These are phyloP conservation scores for Cicer yamashitae DNA, from an alignment of 306 rosid genomes.

Conservation along the genomic window DNA sequence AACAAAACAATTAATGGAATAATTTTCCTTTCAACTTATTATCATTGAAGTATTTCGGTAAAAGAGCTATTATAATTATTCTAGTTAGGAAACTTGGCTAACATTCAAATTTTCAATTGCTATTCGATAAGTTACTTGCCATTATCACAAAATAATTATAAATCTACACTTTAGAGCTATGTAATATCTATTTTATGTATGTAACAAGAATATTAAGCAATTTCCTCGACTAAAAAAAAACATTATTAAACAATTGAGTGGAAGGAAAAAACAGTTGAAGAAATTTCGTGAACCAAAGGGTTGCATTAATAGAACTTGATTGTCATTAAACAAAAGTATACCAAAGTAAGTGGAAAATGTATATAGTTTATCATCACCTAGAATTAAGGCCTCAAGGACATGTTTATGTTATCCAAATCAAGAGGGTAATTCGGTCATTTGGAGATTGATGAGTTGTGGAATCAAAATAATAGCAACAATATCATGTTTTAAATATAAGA, in stretches of 20 bases:
- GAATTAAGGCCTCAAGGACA: slow-evolving; percentile 31
- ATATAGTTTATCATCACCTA: slow-evolving; percentile 29
- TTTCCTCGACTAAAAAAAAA: too few relatives aligned
- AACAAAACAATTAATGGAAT: not conserved
- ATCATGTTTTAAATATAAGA: slow-evolving; percentile 36
- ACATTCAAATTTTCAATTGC: slow-evolving; percentile 24
- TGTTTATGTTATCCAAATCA: slow-evolving; percentile 41
- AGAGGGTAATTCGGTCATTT: slow-evolving; percentile 51
- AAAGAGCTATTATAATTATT: not conserved
- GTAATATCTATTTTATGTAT: slow-evolving; percentile 22
- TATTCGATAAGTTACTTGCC: slow-evolving; percentile 10
- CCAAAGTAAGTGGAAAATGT: slow-evolving; percentile 24
- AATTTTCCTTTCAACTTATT: not conserved
- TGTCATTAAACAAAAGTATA: slow-evolving; percentile 25
- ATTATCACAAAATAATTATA: slow-evolving; percentile 14
- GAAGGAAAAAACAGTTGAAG: slow-evolving; percentile 39
- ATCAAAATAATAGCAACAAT: slow-evolving; percentile 40
- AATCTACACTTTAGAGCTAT: slow-evolving; percentile 25
- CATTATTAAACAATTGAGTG: slow-evolving; percentile 35
- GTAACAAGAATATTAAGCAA: not conserved
- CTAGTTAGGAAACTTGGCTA: not conserved
- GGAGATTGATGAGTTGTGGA: slow-evolving; percentile 38
- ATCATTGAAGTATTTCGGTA: not conserved
- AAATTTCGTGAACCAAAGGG: slow-evolving; percentile 26
- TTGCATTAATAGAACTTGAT: slow-evolving; percentile 34